Percentiles rank a stretch among this genome's conserved stretches.
phyloP scores from a whole-genome alignment of 2,329 filamentous ascomycete genomes.

The Proliferodiscus dingleyae region DNA sequence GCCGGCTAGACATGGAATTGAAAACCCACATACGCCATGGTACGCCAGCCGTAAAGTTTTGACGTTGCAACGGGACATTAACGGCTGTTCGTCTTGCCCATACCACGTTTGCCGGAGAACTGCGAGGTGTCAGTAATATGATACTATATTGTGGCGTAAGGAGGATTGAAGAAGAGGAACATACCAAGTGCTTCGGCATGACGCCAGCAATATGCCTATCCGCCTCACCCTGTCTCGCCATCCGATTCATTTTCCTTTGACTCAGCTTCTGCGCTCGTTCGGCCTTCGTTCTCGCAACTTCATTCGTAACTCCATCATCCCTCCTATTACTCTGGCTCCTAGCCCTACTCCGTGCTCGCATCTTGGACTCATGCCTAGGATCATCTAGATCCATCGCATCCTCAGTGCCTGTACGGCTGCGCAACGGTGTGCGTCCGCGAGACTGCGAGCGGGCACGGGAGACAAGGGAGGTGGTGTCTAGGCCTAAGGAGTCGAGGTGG shows the following conservation, averaged over 20 bases:
- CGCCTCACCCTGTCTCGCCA: conserved; percentile 93
- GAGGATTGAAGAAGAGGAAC: conserved; percentile 33
- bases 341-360: conserved; percentile 69
- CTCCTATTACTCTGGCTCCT: conserved; percentile 65
- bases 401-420: conserved; percentile 57
- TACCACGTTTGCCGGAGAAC: conserved; percentile 87
- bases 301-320: conserved; percentile 71
- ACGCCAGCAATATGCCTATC: conserved; percentile 83
- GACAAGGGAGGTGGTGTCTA: conserved; percentile 72
- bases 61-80: conserved; percentile 36
- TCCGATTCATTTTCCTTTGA: conserved; percentile 98
- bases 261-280: conserved; percentile 82
- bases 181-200: conserved; percentile 85
- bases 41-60: conserved; percentile 3
- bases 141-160: neutral
- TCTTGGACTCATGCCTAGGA: conserved; percentile 50
- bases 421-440: conserved; percentile 66
- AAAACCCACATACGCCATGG: neutral
- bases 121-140: conserved; percentile 36
- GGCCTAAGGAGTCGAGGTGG: conserved; percentile 77
- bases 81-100: conserved; percentile 79
- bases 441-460: conserved; percentile 65
- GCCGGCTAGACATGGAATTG: neutral
- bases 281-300: conserved; percentile 65
- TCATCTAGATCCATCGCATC: conserved; percentile 73